A percentile compares a stretch with the other conserved stretches of the same genome.
These are phyloP conservation scores for Hanseniaspora guilliermondii DNA, from an alignment of 805 yeast species.

Conservation along the genomic window DNA sequence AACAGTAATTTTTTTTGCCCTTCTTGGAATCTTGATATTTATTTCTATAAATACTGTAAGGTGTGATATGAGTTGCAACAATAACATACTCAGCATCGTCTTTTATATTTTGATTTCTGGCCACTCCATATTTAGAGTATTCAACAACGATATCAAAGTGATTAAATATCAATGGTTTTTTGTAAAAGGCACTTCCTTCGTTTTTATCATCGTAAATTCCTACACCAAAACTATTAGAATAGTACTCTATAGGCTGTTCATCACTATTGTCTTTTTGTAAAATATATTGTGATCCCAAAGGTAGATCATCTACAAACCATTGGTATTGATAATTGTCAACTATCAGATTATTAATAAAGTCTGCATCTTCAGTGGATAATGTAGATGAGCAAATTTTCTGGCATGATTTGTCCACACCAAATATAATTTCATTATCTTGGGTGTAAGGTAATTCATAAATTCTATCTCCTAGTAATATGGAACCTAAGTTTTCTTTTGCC, in stretches of 20 bases:
- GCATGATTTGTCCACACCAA: conserved; percentile 49
- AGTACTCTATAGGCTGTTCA: conserved; percentile 42
- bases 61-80: conserved; percentile 76
- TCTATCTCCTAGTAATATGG: conserved; percentile 89
- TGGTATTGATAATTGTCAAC: conserved; percentile 75
- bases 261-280: conserved; percentile 31
- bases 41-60: conserved; percentile 43
- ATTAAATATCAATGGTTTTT: conserved; percentile 49
- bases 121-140: conserved; percentile 28
- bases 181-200: conserved; percentile 15
- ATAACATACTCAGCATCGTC: conserved; percentile 60
- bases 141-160: conserved; percentile 72
- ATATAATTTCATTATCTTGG: conserved; percentile 50
- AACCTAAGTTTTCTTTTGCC: conserved; percentile 82
- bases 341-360: conserved; percentile 66
- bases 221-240: conserved; percentile 69
- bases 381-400: conserved; percentile 45
- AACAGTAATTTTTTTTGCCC: conserved; percentile 26
- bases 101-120: conserved; percentile 40
- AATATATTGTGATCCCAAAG: conserved; percentile 45
- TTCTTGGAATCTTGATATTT: conserved; percentile 9
- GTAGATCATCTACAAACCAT: conserved; percentile 91
- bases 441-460: conserved; percentile 86
- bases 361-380: conserved; percentile 55
- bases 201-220: conserved; percentile 50